Base-by-base conservation (phyloP, 768 basidiomycete species). In the Coprinopsis sp. region DNA sequence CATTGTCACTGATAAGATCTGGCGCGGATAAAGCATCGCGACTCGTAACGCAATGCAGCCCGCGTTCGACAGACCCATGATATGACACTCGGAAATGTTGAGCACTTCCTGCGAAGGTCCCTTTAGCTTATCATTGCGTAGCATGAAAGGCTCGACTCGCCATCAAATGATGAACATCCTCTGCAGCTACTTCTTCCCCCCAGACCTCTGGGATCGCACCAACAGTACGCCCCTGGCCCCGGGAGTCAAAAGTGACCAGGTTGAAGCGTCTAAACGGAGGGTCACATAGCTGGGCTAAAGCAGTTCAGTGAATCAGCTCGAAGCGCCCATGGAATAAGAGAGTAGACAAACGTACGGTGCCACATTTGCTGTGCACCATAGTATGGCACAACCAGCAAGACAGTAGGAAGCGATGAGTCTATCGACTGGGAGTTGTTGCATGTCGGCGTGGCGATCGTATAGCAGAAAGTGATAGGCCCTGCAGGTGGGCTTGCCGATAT, bases 401-500 rank as follows among this genome's bases (percentile, higher is more conserved):
- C 59, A 13, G 60, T 65, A 12, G 69, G 71, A 21, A 71, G 37
- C n/a, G 53, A 55, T 14, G 62, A 54, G 47, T 60, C 59, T 28
- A 72, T 66, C 16, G 51, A 29, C n/a, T 58, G 49, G 13, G 64
- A 64, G 8, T 58, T 58, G 10, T 57, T 44, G n/a, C 50, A 59
- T n/a, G 58, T 61, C 11, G 71, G 71, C 2, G 70, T 72, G 1
- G 68, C 56, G 33, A 72, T 70, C 22, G 52, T 53, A 41, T 71
- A 72, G 48, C 58, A 50, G 33, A 64, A 58, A 21, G 57, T 58
- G 51, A 56, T 54, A 16, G 58, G 51, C 2, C 66, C 65, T 33
- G 50, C 51, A 16, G 59, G 50, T 36, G 60, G 63, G 33, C 54
- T 54, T n/a, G 67, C 49, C 21, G 59, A 56, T 40, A 70, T 49